A percentile compares a stretch with the other conserved stretches of the same genome.
These are phyloP conservation scores for Ormosia semicastrata DNA, from an alignment of 306 rosid genomes.

Conservation along the genomic window DNA sequence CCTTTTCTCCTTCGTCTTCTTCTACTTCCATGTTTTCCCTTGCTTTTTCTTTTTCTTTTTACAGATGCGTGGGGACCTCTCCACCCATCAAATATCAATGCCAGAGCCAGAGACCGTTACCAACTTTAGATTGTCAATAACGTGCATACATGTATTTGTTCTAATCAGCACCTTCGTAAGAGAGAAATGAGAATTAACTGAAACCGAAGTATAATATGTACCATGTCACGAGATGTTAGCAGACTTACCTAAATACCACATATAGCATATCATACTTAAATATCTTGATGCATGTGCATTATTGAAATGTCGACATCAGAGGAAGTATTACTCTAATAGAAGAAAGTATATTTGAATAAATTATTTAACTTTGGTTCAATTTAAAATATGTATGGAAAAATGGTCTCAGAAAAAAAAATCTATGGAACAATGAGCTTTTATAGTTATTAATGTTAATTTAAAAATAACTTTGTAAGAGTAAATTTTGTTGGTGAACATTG, in stretches of 20 bases:
- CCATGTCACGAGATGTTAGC: not conserved
- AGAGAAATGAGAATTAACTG: not conserved
- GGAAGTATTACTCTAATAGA: not conserved
- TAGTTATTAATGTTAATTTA: not conserved
- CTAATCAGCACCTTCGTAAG: not conserved
- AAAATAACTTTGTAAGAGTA: not conserved
- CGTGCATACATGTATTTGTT: not conserved
- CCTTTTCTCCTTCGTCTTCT: constrained; percentile 26
- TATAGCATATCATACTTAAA: not conserved
- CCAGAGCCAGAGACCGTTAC: constrained; percentile 26
- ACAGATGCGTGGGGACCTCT: constrained; percentile 33
- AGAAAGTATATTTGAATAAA: not conserved
- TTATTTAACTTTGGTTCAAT: not conserved
- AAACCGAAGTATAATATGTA: not conserved
- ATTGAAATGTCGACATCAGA: not conserved
- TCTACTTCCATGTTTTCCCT: constrained; percentile 11
- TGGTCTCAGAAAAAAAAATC: not conserved
- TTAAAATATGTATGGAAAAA: too few relatives aligned
- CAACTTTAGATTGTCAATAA: not conserved
- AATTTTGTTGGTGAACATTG: not conserved
- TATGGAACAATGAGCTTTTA: too few relatives aligned
- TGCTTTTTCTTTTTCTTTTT: constrained; percentile 16
- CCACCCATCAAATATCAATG: constrained; percentile 5
- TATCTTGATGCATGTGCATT: not conserved
- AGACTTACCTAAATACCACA: not conserved